Base-by-base conservation (phyloP, 2,329 filamentous ascomycete genomes). In the Trichoderma sp. region DNA sequence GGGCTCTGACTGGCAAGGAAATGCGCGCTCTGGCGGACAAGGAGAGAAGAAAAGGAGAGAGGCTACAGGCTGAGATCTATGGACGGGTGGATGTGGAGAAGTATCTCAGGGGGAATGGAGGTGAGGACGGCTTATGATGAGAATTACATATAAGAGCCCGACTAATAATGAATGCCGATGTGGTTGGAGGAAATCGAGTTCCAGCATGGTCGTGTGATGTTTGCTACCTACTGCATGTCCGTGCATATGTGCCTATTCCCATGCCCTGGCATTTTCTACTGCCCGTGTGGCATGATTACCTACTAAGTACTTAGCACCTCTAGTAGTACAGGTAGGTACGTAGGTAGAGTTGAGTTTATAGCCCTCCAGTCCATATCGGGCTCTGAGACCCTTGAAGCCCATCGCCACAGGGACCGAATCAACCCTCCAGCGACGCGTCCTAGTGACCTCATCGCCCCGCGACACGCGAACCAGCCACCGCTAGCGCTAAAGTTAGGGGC, bases 11-110 rank as follows among this genome's bases (percentile, higher is more conserved):
- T 3, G 79, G 82, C 52, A 86, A 89, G 70, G 88, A 90, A 67
- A 59, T 69, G 72, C 78, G 78, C 68, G 81, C 80, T 71, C 78
- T 77, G 71, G 80, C 78, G 64, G 82, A 81, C 67, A 79, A 80
- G 73, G 82, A 82, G 72, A 89, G 69, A 79, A 87, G 80, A 76
- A 89, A 83, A 70, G 83, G 84, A 19, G 86, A 91, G 69, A 87
- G 80, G 73, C 76, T 97, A 68, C 84, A 89, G 71, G 83, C 87
- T 72, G 84, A 92, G 79, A 90, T 97, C 70, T 94, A 92, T 78
- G 85, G 87, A 22, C 89, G 87, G 71, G 86, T 91, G n/a, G 90
- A 94, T 71, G 81, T 96, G 65, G 87, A 93, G 73, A 87, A 84
- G 74, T 95, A 96, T 76, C 78, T 96, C 19, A 86, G 89, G 56